phyloP scores from a whole-genome alignment of 2,329 filamentous ascomycete species.

The Juglanconis juglandina region DNA sequence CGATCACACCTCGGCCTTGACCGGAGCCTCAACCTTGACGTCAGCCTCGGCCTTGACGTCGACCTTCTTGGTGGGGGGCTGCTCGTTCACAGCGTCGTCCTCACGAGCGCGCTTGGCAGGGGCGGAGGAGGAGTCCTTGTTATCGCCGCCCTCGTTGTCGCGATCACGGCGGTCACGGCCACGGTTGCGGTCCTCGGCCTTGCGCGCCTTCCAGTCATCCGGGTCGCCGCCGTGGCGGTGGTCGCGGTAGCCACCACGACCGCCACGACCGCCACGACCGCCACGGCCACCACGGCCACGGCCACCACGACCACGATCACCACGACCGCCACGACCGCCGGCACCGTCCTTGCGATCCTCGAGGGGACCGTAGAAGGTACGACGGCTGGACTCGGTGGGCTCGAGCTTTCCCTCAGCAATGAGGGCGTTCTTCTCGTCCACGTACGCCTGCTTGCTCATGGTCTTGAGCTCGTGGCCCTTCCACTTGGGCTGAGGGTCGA shows the following conservation, averaged over 20 bases:
- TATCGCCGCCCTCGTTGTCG: slow-evolving; percentile 34
- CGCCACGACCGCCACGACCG: slow-evolving; percentile 37
- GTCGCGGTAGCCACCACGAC: slow-evolving; percentile 34
- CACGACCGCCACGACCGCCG: neutral
- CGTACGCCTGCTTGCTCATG: slow-evolving; percentile 86
- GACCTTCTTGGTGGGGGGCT: slow-evolving; percentile 60
- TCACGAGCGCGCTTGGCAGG: slow-evolving; percentile 51
- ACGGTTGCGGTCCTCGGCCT: slow-evolving; percentile 58
- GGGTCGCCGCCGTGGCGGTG: slow-evolving; percentile 39
- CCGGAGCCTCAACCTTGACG: slow-evolving; percentile 19
- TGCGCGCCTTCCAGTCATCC: slow-evolving; percentile 63
- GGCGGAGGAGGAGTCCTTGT: slow-evolving; percentile 32
- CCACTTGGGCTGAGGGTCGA: slow-evolving; percentile 80
- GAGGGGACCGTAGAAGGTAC: slow-evolving; percentile 35
- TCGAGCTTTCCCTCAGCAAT: slow-evolving; percentile 69
- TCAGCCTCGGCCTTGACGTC: slow-evolving; percentile 45
- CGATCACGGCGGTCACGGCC: slow-evolving; percentile 41
- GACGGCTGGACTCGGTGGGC: slow-evolving; percentile 45
- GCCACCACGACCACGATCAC: slow-evolving; percentile 34
- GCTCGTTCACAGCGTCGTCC: slow-evolving; percentile 40
- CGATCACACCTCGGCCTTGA: slow-evolving; percentile 18
- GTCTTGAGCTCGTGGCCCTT: slow-evolving; percentile 75
- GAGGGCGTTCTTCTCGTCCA: slow-evolving; percentile 69
- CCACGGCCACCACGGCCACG: slow-evolving; percentile 24
- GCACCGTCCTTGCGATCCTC: neutral